phyloP scores from a whole-genome alignment of 75 land plant genomes.

The Picea glauca region DNA sequence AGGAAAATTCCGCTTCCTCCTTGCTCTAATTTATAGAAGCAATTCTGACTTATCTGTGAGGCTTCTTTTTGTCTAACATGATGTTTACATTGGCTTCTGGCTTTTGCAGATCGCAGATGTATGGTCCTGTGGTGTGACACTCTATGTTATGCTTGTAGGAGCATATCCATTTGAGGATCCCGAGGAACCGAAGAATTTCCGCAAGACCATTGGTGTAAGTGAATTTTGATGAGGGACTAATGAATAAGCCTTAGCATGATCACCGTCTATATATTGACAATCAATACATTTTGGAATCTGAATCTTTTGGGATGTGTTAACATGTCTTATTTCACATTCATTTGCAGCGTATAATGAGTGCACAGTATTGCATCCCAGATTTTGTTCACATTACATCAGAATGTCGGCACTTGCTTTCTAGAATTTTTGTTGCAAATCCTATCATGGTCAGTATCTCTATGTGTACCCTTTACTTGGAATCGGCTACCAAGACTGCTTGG shows the following conservation, averaged over 20 bases:
- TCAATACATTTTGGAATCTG: too few species aligned
- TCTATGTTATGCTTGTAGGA: constrained; percentile 64
- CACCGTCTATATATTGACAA: too few species aligned
- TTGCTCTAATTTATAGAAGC: too few species aligned
- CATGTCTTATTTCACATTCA: too few species aligned
- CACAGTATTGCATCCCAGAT: constrained; percentile 63
- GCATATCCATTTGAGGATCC: constrained; percentile 71
- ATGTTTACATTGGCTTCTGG: too few species aligned
- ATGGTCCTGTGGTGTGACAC: constrained; percentile 68
- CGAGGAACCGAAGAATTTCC: constrained; percentile 49
- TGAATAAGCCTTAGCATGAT: too few species aligned
- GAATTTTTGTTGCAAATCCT: constrained; percentile 66
- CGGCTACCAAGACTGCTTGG: background rate
- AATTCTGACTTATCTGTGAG: too few species aligned
- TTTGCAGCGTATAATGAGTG: constrained; percentile 52
- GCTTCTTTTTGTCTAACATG: background rate
- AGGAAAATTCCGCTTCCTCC: too few species aligned
- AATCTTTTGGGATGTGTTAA: too few species aligned
- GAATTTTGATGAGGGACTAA: background rate
- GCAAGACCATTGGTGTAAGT: constrained; percentile 45
- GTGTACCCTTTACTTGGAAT: background rate
- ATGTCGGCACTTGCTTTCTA: constrained; percentile 48
- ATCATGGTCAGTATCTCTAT: constrained; percentile 3
- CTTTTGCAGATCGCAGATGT: constrained; percentile 56
- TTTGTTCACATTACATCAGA: constrained; percentile 52